phyloP scores from a whole-genome alignment of 371 early-diverging fungal species.

The Syncephalastrum racemosum region DNA sequence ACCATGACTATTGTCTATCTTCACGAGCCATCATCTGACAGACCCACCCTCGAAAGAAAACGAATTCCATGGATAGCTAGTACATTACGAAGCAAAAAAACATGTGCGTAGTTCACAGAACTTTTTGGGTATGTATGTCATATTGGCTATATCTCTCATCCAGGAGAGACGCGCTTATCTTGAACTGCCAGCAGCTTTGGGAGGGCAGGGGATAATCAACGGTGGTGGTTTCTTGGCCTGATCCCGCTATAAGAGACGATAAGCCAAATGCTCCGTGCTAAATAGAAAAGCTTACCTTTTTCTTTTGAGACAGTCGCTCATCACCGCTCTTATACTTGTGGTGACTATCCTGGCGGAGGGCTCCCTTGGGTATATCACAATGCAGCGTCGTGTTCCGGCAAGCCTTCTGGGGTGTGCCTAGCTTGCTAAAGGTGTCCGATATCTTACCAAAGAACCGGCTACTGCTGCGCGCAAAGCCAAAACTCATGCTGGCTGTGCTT shows the following conservation, averaged over 20 bases:
- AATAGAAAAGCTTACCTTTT: neutral
- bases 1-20: too few species aligned
- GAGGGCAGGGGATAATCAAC: conserved; percentile 10
- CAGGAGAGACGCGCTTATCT: too few species aligned
- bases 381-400: conserved; percentile 2
- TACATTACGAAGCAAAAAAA: too few species aligned
- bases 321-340: too few species aligned
- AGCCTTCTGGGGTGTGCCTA: conserved; percentile 9
- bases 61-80: too few species aligned
- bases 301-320: conserved; percentile 2
- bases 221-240: conserved; percentile 13
- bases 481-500: conserved; percentile 14
- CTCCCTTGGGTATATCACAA: too few species aligned
- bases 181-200: neutral
- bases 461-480: conserved; percentile 16
- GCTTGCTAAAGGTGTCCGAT: conserved; percentile 12
- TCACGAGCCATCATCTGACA: too few species aligned
- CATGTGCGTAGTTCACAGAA: too few species aligned
- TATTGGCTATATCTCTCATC: too few species aligned
- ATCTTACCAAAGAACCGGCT: conserved; percentile 17
- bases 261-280: neutral
- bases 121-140: too few species aligned
- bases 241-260: neutral
- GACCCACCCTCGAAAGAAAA: too few species aligned
- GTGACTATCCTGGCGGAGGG: too few species aligned